Percentiles rank a stretch among this genome's conserved stretches.
These are phyloP conservation scores for Lumnitzera racemosa DNA, from an alignment of 345 rosid species.

Conservation along the genomic window DNA sequence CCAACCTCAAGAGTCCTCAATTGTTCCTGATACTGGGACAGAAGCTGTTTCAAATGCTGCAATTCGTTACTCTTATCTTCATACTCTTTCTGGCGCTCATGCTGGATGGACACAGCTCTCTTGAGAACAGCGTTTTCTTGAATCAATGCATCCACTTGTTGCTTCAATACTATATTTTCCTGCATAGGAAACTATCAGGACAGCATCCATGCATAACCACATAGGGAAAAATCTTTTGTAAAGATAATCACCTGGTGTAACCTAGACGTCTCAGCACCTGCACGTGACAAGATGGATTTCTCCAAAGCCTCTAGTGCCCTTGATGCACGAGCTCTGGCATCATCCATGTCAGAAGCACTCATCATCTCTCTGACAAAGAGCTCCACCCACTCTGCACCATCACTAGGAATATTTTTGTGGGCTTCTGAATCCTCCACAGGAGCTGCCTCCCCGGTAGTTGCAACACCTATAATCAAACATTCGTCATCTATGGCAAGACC, in stretches of 20 bases:
- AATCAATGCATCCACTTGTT: conserved; percentile 58
- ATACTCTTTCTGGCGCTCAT: conserved; percentile 63
- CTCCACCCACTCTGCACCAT: conserved; percentile 78
- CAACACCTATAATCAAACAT: neutral
- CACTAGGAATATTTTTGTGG: conserved; percentile 27
- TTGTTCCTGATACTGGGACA: conserved; percentile 76
- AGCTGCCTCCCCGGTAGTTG: conserved; percentile 22
- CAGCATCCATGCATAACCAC: conserved; percentile 17
- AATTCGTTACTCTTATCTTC: conserved; percentile 58
- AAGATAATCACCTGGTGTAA: no score
- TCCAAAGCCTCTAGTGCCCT: conserved; percentile 69
- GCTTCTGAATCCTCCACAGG: conserved; percentile 26
- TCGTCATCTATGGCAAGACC: neutral
- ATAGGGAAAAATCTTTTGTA: conserved; percentile 33
- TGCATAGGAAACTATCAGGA: conserved; percentile 9
- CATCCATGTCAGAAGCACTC: conserved; percentile 63
- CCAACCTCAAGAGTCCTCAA: conserved; percentile 73
- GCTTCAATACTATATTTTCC: conserved; percentile 66
- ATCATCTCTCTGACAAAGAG: conserved; percentile 70
- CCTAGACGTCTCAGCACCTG: conserved; percentile 42
- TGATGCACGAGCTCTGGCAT: conserved; percentile 78
- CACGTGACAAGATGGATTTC: conserved; percentile 60
- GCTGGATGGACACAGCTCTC: conserved; percentile 76
- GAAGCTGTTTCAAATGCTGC: conserved; percentile 67
- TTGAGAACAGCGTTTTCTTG: conserved; percentile 69